Evolutionary conservation across 2,329 filamentous ascomycete species (phyloP).

Genomic region (Colletotrichum sp.): DNA sequence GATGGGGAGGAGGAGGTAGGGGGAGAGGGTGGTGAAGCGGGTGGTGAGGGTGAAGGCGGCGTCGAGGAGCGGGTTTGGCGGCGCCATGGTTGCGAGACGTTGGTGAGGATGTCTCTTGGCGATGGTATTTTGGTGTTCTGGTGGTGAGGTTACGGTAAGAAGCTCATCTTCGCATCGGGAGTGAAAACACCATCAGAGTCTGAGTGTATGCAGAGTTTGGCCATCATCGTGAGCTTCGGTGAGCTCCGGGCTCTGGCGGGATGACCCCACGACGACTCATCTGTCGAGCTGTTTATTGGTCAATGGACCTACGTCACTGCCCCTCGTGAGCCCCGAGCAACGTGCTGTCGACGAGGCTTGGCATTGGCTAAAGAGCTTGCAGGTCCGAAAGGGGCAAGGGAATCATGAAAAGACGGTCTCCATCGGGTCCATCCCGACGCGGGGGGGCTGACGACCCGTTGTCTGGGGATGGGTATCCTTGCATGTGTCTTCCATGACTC

Average conservation of each 20-base stretch:
- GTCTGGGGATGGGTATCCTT: not conserved
- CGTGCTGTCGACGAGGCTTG: not conserved
- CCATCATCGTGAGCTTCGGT: not conserved
- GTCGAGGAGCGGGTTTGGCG: not conserved
- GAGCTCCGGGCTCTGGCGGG: not conserved
- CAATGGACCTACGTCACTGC: not conserved
- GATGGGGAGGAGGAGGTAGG: not conserved
- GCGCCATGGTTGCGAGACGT: not conserved
- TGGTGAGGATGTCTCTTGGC: not conserved
- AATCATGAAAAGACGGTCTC: not conserved
- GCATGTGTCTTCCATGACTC: not conserved
- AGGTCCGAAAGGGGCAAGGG: not conserved
- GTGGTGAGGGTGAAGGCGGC: not conserved
- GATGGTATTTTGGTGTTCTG: not conserved
- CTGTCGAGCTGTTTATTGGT: not conserved
- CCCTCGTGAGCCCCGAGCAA: not conserved
- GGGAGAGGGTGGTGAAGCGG: not conserved
- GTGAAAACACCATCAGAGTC: not conserved
- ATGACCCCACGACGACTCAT: not conserved
- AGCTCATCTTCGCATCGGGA: not conserved
- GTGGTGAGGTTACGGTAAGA: not conserved
- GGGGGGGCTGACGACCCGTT: not conserved
- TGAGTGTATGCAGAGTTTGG: not conserved
- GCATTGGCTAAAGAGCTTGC: not conserved
- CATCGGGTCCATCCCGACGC: not conserved